Base-by-base conservation (phyloP, 2,329 filamentous ascomycete species). In the Aspergillus arachidicola region DNA sequence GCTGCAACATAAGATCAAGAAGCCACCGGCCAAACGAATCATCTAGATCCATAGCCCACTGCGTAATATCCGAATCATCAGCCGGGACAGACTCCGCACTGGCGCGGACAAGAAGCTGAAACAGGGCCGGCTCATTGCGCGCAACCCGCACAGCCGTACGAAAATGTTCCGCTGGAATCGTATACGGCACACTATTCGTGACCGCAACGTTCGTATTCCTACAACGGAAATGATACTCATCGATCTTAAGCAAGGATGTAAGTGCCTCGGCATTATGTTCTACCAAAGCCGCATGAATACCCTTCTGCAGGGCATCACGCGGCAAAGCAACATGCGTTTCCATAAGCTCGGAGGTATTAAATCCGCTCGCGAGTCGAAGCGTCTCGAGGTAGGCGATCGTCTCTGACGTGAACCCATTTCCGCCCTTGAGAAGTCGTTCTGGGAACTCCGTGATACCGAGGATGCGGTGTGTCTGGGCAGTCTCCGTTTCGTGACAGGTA, bases 211-310 rank as follows among this genome's bases (percentile, higher is more conserved):
- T 9, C 28, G 60, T 53, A 14, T 64, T 45, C 14, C 66, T 53
- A 50, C 60, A 58, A 50, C 73, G 72, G 57, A 68, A 65, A 23
- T 66, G 59, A 46, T 69, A 74, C 62, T 78, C 75, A 57, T 79
- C 77, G 7, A 81, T 66, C 57, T 79, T 79, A 21, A 81, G 71
- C 6, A 82, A 70, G 14, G 69, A 70, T 6, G 68, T 60, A 6
- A 81, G 69, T 0, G 76, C 77, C 5, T 63, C 59, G 2, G 62
- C 34, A 38, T 81, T 76, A 12, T 71, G 62, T 6, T 75, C 69
- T 9, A 69, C 34, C 11, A 83, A 75, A 11, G 81, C 80, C 4
- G 70, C 73, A 30, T 72, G 71, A 55, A 83, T 76, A 10, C 81
- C 80, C 32, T 76, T 64, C n/a, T 80, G 77, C 2, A 80, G 62